These are phyloP conservation scores for Eragrostis tef DNA, from an alignment of 202 grass and related monocot genomes.

Conservation along the genomic window DNA sequence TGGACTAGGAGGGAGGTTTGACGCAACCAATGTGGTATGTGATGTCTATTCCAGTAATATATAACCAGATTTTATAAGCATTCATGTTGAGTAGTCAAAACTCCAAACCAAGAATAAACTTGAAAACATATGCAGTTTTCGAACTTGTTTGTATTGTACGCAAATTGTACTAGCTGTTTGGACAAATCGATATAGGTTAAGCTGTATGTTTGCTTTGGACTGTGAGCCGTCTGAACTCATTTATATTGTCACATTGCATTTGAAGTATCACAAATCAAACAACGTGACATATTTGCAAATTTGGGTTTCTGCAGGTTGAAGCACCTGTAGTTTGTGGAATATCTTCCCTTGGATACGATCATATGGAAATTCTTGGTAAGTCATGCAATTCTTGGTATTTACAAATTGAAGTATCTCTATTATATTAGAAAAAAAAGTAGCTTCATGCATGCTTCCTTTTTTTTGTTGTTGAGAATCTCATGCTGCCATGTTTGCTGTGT, in stretches of 20 bases:
- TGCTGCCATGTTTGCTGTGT: constrained; percentile 31
- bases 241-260: constrained; percentile 13
- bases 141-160: neutral
- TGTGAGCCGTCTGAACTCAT: neutral
- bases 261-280: constrained; percentile 12
- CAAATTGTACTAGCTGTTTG: neutral
- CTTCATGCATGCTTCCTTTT: neutral
- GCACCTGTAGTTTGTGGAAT: constrained; percentile 81
- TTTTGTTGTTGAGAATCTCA: no score
- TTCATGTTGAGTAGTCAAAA: neutral
- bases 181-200: constrained; percentile 14
- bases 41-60: constrained; percentile 13
- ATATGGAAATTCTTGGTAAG: constrained; percentile 99
- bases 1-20: constrained; percentile 96
- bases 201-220: neutral
- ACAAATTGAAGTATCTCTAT: neutral
- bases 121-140: neutral
- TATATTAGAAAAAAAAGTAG: constrained; percentile 8
- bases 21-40: constrained; percentile 93
- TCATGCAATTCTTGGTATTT: constrained; percentile 44
- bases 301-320: constrained; percentile 68
- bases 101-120: neutral
- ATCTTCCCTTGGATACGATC: constrained; percentile 91
- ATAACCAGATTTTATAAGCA: neutral
- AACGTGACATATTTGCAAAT: constrained; percentile 26